Percentiles rank a stretch among this genome's conserved stretches.
Evolutionary conservation across 192 early-diverging fungal species (phyloP).

Genomic region (Dispira simplex): DNA sequence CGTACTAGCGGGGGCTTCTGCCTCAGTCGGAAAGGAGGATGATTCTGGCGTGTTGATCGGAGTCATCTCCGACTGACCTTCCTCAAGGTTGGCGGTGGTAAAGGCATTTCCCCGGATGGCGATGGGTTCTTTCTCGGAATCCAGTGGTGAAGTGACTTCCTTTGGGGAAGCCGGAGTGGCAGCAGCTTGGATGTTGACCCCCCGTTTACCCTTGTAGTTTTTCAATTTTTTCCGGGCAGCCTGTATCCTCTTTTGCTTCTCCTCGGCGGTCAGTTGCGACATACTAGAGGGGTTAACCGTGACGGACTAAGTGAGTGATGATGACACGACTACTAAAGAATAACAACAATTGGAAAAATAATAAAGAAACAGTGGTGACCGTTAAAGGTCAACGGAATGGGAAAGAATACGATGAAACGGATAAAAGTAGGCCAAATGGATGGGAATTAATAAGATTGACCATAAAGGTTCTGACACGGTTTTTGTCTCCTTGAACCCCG

Average conservation of each 20-base stretch:
- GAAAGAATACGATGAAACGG: too few species aligned
- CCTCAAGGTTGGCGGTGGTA: not conserved
- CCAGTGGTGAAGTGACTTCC: not conserved
- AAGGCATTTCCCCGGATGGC: not conserved
- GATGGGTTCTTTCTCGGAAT: not conserved
- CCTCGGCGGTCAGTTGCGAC: not conserved
- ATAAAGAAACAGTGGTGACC: too few species aligned
- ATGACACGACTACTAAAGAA: too few species aligned
- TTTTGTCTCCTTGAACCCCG: too few species aligned
- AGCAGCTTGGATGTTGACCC: not conserved
- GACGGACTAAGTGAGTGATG: too few species aligned
- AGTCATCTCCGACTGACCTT: not conserved
- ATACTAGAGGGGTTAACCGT: not conserved
- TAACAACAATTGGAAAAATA: too few species aligned
- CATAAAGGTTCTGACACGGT: too few species aligned
- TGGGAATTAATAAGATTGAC: too few species aligned
- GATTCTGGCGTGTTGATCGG: not conserved
- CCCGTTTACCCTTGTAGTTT: not conserved
- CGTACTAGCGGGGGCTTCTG: not conserved
- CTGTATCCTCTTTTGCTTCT: constrained; percentile 3
- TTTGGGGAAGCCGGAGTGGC: not conserved
- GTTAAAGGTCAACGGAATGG: too few species aligned
- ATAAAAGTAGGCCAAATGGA: too few species aligned
- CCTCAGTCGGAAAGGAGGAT: not conserved
- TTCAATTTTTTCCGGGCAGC: constrained; percentile 4